phyloP scores from a whole-genome alignment of 768 basidiomycete genomes.

The Xerocomellus amylosporus region DNA sequence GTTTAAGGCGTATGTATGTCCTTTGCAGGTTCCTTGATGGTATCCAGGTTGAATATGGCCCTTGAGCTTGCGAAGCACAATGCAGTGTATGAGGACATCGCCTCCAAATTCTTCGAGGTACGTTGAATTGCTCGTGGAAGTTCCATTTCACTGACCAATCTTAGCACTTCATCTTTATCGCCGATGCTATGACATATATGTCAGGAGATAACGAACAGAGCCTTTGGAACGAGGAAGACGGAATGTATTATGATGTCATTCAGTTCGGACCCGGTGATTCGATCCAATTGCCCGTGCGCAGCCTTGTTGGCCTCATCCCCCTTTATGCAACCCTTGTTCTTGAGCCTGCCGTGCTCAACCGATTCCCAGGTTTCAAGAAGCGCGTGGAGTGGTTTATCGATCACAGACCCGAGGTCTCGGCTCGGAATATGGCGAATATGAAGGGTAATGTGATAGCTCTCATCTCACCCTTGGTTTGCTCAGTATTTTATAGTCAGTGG shows the following conservation, averaged over 20 bases:
- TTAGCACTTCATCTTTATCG: slow-evolving; percentile 96
- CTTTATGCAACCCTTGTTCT: slow-evolving; percentile 93
- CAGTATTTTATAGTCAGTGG: slow-evolving; percentile 44
- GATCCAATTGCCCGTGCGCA: slow-evolving; percentile 91
- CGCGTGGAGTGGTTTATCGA: slow-evolving; percentile 98
- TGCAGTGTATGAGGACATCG: slow-evolving; percentile 96
- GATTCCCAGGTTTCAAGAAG: slow-evolving; percentile 98
- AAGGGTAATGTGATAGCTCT: slow-evolving; percentile 48
- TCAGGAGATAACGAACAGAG: slow-evolving; percentile 74
- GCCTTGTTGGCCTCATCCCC: slow-evolving; percentile 96
- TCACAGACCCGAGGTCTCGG: slow-evolving; percentile 83
- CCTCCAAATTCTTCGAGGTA: slow-evolving; percentile 95
- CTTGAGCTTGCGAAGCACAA: slow-evolving; percentile 98
- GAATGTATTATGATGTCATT: slow-evolving; percentile 98
- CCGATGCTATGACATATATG: slow-evolving; percentile 96
- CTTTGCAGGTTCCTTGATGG: neutral
- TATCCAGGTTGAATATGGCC: slow-evolving; percentile 86
- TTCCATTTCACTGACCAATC: slow-evolving; percentile 15
- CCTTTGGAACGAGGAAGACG: slow-evolving; percentile 95
- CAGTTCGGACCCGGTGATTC: slow-evolving; percentile 77
- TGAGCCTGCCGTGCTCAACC: slow-evolving; percentile 83
- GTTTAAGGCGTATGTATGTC: slow-evolving; percentile 22
- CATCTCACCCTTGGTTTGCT: neutral
- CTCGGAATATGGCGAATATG: slow-evolving; percentile 96
- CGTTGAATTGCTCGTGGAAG: slow-evolving; percentile 5